Percentiles rank a stretch among this genome's conserved stretches.
Evolutionary conservation across 768 basidiomycete species (phyloP).

Genomic region (Daedalea quercina): DNA sequence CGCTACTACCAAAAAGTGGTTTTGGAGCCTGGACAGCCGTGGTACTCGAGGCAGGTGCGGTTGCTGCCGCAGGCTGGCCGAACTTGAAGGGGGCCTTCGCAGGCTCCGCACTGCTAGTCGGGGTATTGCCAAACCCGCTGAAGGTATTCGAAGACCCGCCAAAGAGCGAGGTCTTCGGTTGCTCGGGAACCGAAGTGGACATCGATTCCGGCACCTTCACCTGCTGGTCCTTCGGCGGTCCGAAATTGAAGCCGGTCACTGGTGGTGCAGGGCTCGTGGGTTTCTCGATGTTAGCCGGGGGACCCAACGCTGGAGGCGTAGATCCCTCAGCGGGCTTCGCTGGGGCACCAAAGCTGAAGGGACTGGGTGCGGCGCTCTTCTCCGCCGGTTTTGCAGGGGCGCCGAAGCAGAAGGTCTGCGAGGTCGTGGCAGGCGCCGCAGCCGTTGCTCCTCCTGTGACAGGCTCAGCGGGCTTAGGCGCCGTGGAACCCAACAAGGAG

Average conservation of each 20-base stretch:
- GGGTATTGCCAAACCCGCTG: constrained; percentile 5
- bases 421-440: not conserved
- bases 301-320: not conserved
- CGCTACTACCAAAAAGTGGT: constrained; percentile 30
- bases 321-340: not conserved
- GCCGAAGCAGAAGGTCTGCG: constrained; percentile 5
- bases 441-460: too few species aligned
- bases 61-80: constrained; percentile 17
- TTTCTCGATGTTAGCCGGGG: not conserved
- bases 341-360: not conserved
- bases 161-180: constrained; percentile 10
- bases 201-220: constrained; percentile 10
- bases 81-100: constrained; percentile 23
- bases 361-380: not conserved
- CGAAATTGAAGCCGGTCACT: constrained; percentile 13
- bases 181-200: constrained; percentile 7
- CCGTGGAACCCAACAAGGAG: constrained; percentile 3
- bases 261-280: constrained; percentile 7
- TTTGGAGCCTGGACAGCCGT: constrained; percentile 32
- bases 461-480: constrained; percentile 8
- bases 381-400: constrained; percentile 8
- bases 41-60: constrained; percentile 23
- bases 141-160: constrained; percentile 9
- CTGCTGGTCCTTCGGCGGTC: constrained; percentile 7
- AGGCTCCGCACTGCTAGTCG: constrained; percentile 6